Evolutionary conservation across 352 stramenopile genomes (phyloP), one percentile per base, ranked within the genome.

Genomic region (Thalassiosira hispida): DNA sequence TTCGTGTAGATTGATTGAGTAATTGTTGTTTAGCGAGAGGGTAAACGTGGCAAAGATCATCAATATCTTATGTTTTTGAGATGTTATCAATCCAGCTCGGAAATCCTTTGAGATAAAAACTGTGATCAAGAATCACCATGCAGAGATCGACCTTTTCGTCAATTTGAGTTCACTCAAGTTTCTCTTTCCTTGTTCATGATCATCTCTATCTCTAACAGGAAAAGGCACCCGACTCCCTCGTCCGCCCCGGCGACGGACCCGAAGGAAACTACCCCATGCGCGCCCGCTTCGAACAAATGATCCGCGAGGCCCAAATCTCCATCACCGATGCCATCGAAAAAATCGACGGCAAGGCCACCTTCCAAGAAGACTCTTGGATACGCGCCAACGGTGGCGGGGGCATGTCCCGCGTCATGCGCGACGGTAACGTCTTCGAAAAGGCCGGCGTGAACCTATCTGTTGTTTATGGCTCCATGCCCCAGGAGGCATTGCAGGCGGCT

Each of bases 381-480:
- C 94, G 97, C 49, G 93, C 93, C 33, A 97, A 95, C 73, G 95
- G 98, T 67, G 96, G 97, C 22, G 97, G 97, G 16, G 97, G 97
- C 25, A 97, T 97, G 79, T 98, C 93, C 56, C 92, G 96, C 56
- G 97, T 99, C 38, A 77, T 99, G 64, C 87, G 66, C 8, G 80
- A 85, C 53, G 91, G 92, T 25, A 97, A 97, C 33, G 96, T 98
- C 12, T 98, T 97, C 75, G 97, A 99, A 88, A 99, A 99, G 90
- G 97, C 96, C 2, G 97, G 97, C 42, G 96, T 98, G 18, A 98
- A 98, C 81, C 91, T 99, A 1, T 98, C 94, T 42, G 97, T 99
- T 22, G 97, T 99, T 25, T 97, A 99, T 84, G 97, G 97, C 66
- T 95, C 86, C 6, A 93, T 99, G 88, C 96, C 96, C 1, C 95